These are phyloP conservation scores for Fusarium sp. DNA, from an alignment of 2,329 filamentous ascomycete genomes.

Conservation along the genomic window DNA sequence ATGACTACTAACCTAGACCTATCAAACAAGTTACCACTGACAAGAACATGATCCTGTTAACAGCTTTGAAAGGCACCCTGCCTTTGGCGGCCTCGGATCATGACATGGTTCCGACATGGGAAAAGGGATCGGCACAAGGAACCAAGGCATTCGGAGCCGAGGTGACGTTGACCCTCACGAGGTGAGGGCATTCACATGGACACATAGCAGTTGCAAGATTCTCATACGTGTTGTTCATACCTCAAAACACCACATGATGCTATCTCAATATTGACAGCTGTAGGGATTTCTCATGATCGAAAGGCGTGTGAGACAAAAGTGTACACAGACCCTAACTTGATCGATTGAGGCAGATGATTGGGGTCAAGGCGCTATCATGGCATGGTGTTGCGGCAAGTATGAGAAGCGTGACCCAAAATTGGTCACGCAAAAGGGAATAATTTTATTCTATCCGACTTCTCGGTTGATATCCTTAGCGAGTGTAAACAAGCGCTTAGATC, in stretches of 20 bases:
- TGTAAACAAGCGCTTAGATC: background rate
- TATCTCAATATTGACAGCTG: slow-evolving; percentile 12
- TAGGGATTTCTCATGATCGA: slow-evolving; percentile 14
- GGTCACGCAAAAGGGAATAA: slow-evolving; percentile 35
- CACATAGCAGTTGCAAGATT: background rate
- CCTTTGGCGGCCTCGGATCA: slow-evolving; percentile 8
- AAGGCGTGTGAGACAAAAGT: slow-evolving; percentile 32
- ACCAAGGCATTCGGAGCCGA: slow-evolving; percentile 20
- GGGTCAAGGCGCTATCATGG: slow-evolving; percentile 27
- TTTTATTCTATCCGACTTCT: background rate
- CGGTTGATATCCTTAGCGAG: background rate
- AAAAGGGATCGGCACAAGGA: slow-evolving; percentile 15
- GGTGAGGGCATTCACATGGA: slow-evolving; percentile 44
- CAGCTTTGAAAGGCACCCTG: background rate
- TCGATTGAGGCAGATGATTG: slow-evolving; percentile 46
- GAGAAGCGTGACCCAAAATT: slow-evolving; percentile 33
- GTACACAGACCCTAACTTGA: slow-evolving; percentile 37
- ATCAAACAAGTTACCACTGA: background rate
- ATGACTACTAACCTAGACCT: background rate
- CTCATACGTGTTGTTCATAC: slow-evolving; percentile 14
- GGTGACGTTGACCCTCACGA: slow-evolving; percentile 25
- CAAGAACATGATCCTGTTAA: slow-evolving; percentile 2
- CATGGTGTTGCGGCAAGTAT: slow-evolving; percentile 30
- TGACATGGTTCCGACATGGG: background rate
- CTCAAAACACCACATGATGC: slow-evolving; percentile 25